These are phyloP conservation scores for Aspergillus nanangensis DNA, from an alignment of 495 filamentous ascomycete genomes.

Conservation along the genomic window DNA sequence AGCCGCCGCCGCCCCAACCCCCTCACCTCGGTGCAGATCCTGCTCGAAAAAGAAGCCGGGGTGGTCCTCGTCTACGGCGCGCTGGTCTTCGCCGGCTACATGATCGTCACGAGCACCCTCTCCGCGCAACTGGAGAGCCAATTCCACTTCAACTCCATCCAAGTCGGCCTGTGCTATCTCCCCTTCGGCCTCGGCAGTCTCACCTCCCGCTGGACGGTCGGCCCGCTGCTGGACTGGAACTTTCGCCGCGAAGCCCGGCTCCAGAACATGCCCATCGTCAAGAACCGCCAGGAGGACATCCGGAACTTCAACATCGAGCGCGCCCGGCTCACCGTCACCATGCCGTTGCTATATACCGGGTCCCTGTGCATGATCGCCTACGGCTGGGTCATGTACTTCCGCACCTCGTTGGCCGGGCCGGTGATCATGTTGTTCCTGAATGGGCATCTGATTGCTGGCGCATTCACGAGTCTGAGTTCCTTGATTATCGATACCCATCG, in stretches of 20 bases:
- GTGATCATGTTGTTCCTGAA: conserved; percentile 39
- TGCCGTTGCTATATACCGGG: conserved; percentile 31
- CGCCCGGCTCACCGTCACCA: conserved; percentile 27
- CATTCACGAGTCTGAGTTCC: conserved; percentile 28
- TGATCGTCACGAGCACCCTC: conserved; percentile 25
- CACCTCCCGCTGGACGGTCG: conserved; percentile 27
- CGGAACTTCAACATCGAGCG: conserved; percentile 28
- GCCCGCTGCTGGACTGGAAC: conserved; percentile 38
- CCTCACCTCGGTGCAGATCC: conserved; percentile 26
- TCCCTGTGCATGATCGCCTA: conserved; percentile 32
- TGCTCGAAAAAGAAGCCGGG: conserved; percentile 30
- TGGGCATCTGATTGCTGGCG: conserved; percentile 24
- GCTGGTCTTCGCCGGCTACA: conserved; percentile 19
- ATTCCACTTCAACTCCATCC: conserved; percentile 37
- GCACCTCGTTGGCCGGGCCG: conserved; percentile 29
- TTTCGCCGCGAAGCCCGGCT: conserved; percentile 30
- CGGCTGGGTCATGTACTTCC: conserved; percentile 43
- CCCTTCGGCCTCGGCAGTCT: conserved; percentile 39
- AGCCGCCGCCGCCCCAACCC: conserved; percentile 20
- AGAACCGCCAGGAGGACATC: conserved; percentile 41
- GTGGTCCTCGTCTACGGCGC: conserved; percentile 32
- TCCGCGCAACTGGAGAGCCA: conserved; percentile 24
- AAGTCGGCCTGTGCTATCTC: conserved; percentile 45
- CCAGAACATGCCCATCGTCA: conserved; percentile 24
- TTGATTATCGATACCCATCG: conserved; percentile 44